Conservation (phyloP, 129 eudicot species). For the Artemisia tridentata region DNA sequence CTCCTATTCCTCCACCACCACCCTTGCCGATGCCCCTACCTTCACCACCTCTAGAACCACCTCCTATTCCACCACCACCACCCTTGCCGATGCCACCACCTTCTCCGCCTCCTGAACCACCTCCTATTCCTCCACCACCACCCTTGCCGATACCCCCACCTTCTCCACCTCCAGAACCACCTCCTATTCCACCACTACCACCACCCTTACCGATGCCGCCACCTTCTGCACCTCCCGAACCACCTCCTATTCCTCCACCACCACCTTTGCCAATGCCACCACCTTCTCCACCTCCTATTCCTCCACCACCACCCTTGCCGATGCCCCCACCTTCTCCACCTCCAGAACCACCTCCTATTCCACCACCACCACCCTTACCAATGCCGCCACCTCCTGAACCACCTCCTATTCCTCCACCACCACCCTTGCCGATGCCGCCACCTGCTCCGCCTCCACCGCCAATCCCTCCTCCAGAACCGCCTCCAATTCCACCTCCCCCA, state of each 20-base stretch:
- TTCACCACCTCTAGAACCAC: neutral
- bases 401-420: constrained; percentile 13
- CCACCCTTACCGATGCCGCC: neutral
- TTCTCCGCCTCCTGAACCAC: constrained; percentile 1
- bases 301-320: too few species aligned
- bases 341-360: neutral
- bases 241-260: neutral
- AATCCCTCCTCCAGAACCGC: constrained; percentile 4
- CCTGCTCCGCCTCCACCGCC: constrained; percentile 2
- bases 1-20: constrained; percentile 16
- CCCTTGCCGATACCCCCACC: neutral
- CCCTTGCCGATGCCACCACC: neutral
- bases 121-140: neutral
- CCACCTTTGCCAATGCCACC: too few species aligned
- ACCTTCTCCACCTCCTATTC: neutral
- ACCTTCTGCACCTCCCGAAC: neutral
- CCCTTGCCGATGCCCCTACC: neutral
- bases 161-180: constrained; percentile 1
- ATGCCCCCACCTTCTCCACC: constrained; percentile 1
- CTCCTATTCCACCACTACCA: neutral
- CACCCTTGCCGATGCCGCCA: neutral
- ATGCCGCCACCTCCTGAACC: neutral
- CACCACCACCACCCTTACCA: neutral
- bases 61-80: too few species aligned
- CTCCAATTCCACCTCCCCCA: constrained; percentile 13